Evolutionary conservation across 2,329 filamentous ascomycete genomes (phyloP).

Genomic region (Didymellaceae sp.): DNA sequence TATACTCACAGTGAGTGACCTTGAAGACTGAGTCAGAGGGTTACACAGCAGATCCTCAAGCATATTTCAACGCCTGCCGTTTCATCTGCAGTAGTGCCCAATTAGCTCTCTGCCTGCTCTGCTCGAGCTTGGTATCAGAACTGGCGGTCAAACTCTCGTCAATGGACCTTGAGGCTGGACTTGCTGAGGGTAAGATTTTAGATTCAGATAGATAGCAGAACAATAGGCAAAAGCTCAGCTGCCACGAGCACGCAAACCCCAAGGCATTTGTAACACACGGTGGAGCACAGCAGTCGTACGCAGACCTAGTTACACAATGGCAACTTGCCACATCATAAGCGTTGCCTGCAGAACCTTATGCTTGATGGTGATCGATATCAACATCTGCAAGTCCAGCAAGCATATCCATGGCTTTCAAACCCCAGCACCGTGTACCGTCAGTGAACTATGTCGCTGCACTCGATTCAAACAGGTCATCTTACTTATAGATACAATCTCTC

Average conservation of each 20-base stretch:
- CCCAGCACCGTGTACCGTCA: not conserved
- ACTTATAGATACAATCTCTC: not conserved
- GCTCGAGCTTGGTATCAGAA: no score
- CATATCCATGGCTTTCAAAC: not conserved
- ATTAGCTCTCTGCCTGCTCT: no score
- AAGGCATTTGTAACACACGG: not conserved
- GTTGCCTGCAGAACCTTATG: not conserved
- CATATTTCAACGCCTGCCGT: no score
- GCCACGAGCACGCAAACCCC: not conserved
- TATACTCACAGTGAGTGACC: no score
- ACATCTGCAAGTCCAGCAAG: not conserved
- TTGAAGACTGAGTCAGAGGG: no score
- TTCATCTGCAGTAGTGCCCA: no score
- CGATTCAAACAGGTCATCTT: not conserved
- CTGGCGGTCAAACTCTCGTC: no score
- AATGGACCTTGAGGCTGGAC: no score
- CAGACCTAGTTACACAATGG: not conserved
- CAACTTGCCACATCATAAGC: not conserved
- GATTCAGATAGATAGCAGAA: no score
- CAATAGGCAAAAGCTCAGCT: not conserved
- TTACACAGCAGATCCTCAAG: no score
- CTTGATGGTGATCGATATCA: not conserved
- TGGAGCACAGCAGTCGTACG: not conserved
- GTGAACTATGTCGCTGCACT: not conserved
- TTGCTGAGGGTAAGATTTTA: no score